Percentiles rank a stretch among this genome's conserved stretches.
These are phyloP conservation scores for Rhododendron griersonianum DNA, from an alignment of 148 eudicot species.

Conservation along the genomic window DNA sequence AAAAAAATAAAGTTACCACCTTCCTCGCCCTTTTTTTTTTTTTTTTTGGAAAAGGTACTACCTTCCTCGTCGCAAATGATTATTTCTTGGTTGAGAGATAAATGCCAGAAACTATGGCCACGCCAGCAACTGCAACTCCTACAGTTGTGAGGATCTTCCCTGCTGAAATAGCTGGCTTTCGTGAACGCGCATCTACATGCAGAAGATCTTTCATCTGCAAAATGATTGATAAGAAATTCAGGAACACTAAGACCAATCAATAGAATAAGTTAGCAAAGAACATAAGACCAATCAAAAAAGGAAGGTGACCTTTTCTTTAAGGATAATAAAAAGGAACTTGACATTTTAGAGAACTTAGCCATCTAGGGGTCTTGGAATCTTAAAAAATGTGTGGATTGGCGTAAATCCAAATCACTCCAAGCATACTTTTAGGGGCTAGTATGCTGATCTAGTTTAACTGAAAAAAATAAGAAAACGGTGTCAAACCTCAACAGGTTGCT, in stretches of 20 bases:
- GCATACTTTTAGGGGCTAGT: neutral
- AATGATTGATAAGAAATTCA: neutral
- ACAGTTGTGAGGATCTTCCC: constrained; percentile 50
- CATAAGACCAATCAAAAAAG: neutral
- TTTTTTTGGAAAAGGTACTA: neutral
- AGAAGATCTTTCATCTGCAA: constrained; percentile 61
- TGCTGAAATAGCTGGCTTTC: constrained; percentile 25
- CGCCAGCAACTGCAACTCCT: constrained; percentile 80
- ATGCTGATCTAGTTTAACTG: neutral
- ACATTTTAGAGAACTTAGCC: neutral
- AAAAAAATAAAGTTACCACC: neutral
- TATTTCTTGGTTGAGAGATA: constrained; percentile 68
- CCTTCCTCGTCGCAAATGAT: neutral
- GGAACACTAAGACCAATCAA: neutral
- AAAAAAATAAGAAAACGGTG: neutral
- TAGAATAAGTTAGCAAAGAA: neutral
- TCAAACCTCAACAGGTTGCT: constrained; percentile 82
- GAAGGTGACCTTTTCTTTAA: neutral
- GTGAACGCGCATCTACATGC: constrained; percentile 39
- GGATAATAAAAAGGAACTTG: neutral
- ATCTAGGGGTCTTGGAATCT: neutral
- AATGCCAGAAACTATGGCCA: constrained; percentile 69
- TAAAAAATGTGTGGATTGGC: neutral
- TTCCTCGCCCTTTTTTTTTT: no score
- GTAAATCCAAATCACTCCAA: neutral